A percentile compares a stretch with the other conserved stretches of the same genome.
Evolutionary conservation across 441 rosid genomes (phyloP).

Genomic region (Capsella rubella): DNA sequence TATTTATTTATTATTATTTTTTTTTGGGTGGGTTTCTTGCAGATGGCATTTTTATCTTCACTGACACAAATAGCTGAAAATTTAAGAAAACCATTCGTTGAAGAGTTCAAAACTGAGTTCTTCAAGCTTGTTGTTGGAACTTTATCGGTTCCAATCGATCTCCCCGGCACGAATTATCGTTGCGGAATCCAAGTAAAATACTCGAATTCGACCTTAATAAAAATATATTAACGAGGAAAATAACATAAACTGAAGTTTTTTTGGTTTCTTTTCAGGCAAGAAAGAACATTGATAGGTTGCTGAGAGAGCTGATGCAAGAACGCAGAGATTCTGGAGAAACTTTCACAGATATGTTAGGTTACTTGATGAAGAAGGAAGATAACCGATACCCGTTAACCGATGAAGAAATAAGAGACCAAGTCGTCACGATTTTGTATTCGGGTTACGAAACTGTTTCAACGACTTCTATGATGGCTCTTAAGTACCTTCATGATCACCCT

Average conservation of each 20-base stretch:
- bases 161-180: slow-evolving; percentile 63
- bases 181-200: slow-evolving; percentile 57
- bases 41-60: slow-evolving; percentile 63
- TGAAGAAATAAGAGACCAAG: slow-evolving; percentile 60
- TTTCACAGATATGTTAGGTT: slow-evolving; percentile 57
- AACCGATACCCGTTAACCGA: slow-evolving; percentile 49
- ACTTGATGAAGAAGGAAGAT: slow-evolving; percentile 53
- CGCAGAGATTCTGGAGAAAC: slow-evolving; percentile 55
- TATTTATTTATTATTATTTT: no score
- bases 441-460: slow-evolving; percentile 72
- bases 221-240: neutral
- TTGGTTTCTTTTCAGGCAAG: slow-evolving; percentile 52
- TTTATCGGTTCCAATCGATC: slow-evolving; percentile 60
- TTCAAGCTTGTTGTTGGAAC: slow-evolving; percentile 58
- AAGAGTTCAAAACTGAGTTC: slow-evolving; percentile 53
- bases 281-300: slow-evolving; percentile 44
- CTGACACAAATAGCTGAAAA: slow-evolving; percentile 50
- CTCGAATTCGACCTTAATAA: neutral
- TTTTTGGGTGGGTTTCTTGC: slow-evolving; percentile 3
- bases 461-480: slow-evolving; percentile 72
- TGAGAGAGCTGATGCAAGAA: slow-evolving; percentile 51
- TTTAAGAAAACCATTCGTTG: slow-evolving; percentile 42
- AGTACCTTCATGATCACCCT: slow-evolving; percentile 67
- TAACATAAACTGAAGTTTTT: neutral
- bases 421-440: slow-evolving; percentile 61